phyloP scores from a whole-genome alignment of 2,329 filamentous ascomycete genomes.

The Epicoccum sorghinum region DNA sequence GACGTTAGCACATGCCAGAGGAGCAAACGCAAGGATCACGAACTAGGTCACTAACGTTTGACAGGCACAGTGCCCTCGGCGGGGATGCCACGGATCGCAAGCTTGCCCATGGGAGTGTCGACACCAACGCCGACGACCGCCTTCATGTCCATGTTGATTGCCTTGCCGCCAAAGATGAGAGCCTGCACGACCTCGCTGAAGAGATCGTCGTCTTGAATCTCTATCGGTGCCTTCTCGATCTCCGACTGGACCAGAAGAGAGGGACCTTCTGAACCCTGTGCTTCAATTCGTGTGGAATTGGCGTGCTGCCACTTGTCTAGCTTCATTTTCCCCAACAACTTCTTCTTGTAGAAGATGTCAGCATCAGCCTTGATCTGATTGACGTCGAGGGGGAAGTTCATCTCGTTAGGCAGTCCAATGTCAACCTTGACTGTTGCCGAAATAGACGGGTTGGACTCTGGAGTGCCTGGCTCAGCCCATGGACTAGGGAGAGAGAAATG shows the following conservation, averaged over 20 bases:
- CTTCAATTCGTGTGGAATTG: slow-evolving; percentile 74
- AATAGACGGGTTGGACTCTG: slow-evolving; percentile 75
- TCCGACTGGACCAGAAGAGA: slow-evolving; percentile 75
- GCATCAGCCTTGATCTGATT: slow-evolving; percentile 76
- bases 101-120: slow-evolving; percentile 77
- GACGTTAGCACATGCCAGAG: slow-evolving; percentile 40
- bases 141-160: slow-evolving; percentile 74
- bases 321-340: slow-evolving; percentile 81
- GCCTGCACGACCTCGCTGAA: slow-evolving; percentile 82
- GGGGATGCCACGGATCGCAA: slow-evolving; percentile 83
- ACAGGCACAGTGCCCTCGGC: slow-evolving; percentile 83
- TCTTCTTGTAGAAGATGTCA: slow-evolving; percentile 77
- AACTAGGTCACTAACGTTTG: slow-evolving; percentile 82
- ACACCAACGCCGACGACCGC: slow-evolving; percentile 85
- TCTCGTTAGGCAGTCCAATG: slow-evolving; percentile 78
- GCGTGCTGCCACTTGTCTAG: slow-evolving; percentile 82
- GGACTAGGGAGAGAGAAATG: slow-evolving; percentile 85
- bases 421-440: slow-evolving; percentile 83
- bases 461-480: slow-evolving; percentile 74
- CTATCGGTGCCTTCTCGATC: slow-evolving; percentile 78
- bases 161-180: slow-evolving; percentile 74
- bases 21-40: slow-evolving; percentile 37
- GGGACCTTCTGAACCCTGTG: slow-evolving; percentile 62
- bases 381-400: slow-evolving; percentile 85
- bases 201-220: slow-evolving; percentile 79